Evolutionary conservation across 108 stramenopile genomes (phyloP), one percentile per base, ranked within the genome.

Genomic region (Cylindrotheca fusiformis): DNA sequence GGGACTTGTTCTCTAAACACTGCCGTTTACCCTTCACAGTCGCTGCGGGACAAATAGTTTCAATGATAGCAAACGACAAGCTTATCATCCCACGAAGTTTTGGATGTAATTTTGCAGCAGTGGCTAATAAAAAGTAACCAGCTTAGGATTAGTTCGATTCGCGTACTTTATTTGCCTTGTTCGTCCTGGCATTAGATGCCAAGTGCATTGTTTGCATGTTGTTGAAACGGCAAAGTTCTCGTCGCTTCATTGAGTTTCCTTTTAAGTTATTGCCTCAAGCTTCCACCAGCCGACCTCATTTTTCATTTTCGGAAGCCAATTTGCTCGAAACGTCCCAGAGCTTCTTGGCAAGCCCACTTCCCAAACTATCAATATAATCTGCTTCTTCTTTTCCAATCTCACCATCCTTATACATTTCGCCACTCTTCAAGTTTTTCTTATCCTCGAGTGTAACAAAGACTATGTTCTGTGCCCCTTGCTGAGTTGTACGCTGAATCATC

Each of bases 1-100:
- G 45, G 0, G 17, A n/a, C n/a, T n/a, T n/a, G n/a, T n/a, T n/a
- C n/a, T n/a, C n/a, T n/a, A n/a, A n/a, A n/a, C n/a, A n/a, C n/a
- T n/a, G n/a, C n/a, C n/a, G n/a, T n/a, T n/a, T n/a, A n/a, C 36
- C 14, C 36, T 14, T 41, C 6, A 41, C 36, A 41, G 74, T 75
- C 19, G 88, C 88, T 3, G 88, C 88, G 6, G 71, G 72, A 20
- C 72, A 72, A 59, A 70, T 90, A 36, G 72, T 93, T 17, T 83
- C 85, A 6, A 87, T 87, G 84, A 86, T 93, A 45, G 88, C 83
- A n/a, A 72, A 60, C n/a, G 68, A 78, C 61, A 68, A 72, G 47
- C 28, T 87, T 18, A 44, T 83, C 5, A 17, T 68, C 5, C 91
- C 91, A 24, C 73, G 65, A 59, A 72, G 68, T 55, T 60, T 69